Evolutionary conservation across 148 eudicot species (phyloP).

Genomic region (Limonium bicolor): DNA sequence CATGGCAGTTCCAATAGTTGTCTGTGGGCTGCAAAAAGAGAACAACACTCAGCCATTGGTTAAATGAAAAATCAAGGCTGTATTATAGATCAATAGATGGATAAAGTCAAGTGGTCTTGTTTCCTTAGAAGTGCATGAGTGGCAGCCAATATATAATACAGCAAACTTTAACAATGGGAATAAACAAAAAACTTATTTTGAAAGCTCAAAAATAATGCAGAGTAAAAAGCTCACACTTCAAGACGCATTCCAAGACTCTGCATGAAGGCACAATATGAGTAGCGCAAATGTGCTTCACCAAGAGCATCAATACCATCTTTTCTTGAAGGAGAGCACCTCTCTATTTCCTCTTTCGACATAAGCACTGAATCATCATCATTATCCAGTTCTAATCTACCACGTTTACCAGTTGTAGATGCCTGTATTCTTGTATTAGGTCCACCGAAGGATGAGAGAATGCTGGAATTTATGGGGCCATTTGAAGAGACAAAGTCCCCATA

Average conservation of each 20-base stretch:
- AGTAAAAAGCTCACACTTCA: slow-evolving; percentile 50
- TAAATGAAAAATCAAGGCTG: neutral
- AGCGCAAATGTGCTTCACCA: slow-evolving; percentile 63
- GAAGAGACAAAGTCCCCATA: slow-evolving; percentile 16
- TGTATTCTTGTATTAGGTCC: slow-evolving; percentile 27
- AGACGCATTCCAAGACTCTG: slow-evolving; percentile 76
- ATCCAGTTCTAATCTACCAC: slow-evolving; percentile 48
- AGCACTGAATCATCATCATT: slow-evolving; percentile 37
- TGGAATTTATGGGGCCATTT: slow-evolving; percentile 8
- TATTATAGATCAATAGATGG: neutral
- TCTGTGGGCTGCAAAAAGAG: slow-evolving; percentile 69
- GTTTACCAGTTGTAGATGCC: slow-evolving; percentile 29
- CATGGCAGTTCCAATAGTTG: slow-evolving; percentile 93
- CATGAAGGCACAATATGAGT: slow-evolving; percentile 81
- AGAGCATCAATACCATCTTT: slow-evolving; percentile 88
- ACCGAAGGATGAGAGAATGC: slow-evolving; percentile 14
- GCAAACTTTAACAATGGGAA: no score
- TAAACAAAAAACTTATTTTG: neutral
- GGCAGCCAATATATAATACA: neutral
- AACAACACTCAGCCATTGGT: neutral
- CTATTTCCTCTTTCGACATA: slow-evolving; percentile 83
- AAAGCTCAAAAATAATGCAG: neutral
- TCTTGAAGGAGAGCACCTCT: slow-evolving; percentile 83
- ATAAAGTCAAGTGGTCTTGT: no score
- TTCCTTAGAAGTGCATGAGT: no score